These are phyloP conservation scores for Pseudevernia furfuracea DNA, from an alignment of 495 filamentous ascomycete genomes.

Conservation along the genomic window DNA sequence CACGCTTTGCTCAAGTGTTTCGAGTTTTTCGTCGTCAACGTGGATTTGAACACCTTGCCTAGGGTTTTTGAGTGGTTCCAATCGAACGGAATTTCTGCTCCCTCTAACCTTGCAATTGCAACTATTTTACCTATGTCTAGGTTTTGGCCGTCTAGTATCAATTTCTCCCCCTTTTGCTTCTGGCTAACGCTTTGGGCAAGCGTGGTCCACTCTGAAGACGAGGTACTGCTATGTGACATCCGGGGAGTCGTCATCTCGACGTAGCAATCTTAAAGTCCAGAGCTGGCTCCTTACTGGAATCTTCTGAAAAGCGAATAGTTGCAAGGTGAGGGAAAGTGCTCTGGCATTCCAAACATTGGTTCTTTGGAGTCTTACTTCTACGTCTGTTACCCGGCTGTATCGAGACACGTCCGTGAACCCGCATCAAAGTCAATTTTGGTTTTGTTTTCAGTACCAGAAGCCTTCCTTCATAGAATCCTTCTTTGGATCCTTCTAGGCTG, in stretches of 20 bases:
- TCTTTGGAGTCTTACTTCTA: no score
- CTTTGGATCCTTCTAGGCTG: no score
- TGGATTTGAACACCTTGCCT: background rate
- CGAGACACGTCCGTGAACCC: no score
- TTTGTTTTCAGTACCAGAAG: no score
- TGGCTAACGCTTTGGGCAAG: background rate
- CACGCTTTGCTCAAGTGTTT: conserved; percentile 19
- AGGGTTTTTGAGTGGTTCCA: background rate
- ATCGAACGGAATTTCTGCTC: background rate
- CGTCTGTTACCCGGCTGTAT: no score
- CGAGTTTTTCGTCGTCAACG: background rate
- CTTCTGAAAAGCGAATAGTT: no score
- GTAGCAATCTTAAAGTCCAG: background rate
- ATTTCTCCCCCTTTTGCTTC: background rate
- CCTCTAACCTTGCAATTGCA: background rate
- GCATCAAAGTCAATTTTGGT: no score
- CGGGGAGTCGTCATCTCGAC: background rate
- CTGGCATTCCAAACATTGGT: no score
- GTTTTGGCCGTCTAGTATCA: background rate
- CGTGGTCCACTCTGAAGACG: background rate
- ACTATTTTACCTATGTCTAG: background rate
- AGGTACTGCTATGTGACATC: background rate
- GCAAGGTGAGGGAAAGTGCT: no score
- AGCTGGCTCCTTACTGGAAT: background rate
- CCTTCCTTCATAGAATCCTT: no score